These are phyloP conservation scores for Phytophthora macrochlamydospora DNA, from an alignment of 352 stramenopile species.

Conservation along the genomic window DNA sequence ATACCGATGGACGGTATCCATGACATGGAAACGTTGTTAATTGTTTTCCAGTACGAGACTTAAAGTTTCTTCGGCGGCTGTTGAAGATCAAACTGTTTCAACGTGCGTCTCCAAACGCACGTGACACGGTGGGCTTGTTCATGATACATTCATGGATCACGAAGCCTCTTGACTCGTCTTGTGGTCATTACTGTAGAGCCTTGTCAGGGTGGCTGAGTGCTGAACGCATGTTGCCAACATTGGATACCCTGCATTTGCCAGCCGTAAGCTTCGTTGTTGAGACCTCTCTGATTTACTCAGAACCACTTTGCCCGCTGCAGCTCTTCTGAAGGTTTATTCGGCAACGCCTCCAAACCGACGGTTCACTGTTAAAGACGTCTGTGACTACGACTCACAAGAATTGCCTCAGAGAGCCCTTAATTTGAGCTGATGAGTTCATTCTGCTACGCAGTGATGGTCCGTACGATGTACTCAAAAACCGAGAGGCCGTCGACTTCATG, in stretches of 20 bases:
- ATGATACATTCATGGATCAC: conserved; percentile 94
- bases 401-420: too few species aligned
- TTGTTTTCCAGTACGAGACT: conserved; percentile 71
- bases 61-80: conserved; percentile 49
- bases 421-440: too few species aligned
- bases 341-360: too few species aligned
- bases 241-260: conserved; percentile 92
- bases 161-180: conserved; percentile 93
- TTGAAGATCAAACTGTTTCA: conserved; percentile 92
- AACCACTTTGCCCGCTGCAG: conserved; percentile 62
- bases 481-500: too few species aligned
- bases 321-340: too few species aligned
- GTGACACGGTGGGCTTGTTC: conserved; percentile 83
- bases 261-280: conserved; percentile 93
- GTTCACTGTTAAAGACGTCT: too few species aligned
- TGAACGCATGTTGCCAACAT: conserved; percentile 96
- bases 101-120: conserved; percentile 92
- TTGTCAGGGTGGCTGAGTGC: conserved; percentile 91
- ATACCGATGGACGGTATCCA: too few species aligned
- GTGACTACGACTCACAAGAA: too few species aligned
- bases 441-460: too few species aligned
- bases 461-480: too few species aligned
- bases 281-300: conserved; percentile 63
- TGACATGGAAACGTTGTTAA: conserved; percentile 77
- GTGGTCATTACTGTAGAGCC: conserved; percentile 95